Conservation (phyloP, 257 asterid species). For the Misopates orontium region DNA sequence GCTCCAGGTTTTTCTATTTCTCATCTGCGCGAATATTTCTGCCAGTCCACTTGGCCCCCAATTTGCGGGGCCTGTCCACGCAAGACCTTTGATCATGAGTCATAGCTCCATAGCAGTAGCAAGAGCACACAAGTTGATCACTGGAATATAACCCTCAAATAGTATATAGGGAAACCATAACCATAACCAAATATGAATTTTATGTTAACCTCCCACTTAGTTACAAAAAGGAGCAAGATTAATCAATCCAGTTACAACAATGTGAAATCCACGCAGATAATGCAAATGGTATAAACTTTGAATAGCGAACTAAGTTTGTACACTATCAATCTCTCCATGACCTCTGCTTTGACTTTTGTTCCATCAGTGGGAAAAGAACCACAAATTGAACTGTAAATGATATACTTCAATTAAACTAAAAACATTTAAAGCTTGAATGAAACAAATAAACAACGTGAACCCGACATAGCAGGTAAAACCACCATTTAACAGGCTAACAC, state of each 20-base stretch:
- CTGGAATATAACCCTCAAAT: constrained; percentile 4
- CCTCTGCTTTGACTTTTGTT: too few relatives aligned
- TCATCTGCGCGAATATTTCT: constrained; percentile 85
- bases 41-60: constrained; percentile 78
- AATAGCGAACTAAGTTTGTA: too few relatives aligned
- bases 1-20: constrained; percentile 86
- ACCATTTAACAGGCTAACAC: neutral
- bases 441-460: neutral
- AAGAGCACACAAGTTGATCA: constrained; percentile 18
- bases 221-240: too few relatives aligned
- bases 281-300: too few relatives aligned
- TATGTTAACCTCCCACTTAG: neutral
- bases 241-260: too few relatives aligned
- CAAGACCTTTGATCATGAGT: constrained; percentile 74
- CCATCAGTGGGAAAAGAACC: too few relatives aligned
- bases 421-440: neutral
- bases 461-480: neutral
- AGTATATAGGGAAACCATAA: neutral
- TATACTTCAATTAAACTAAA: too few relatives aligned
- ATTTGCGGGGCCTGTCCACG: constrained; percentile 82
- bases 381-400: too few relatives aligned
- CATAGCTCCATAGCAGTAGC: constrained; percentile 84
- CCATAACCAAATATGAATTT: neutral
- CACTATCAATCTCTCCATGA: too few relatives aligned
- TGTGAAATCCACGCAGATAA: too few relatives aligned